These are phyloP conservation scores for Linanthus parryae DNA, from an alignment of 148 eudicot genomes.

Conservation along the genomic window DNA sequence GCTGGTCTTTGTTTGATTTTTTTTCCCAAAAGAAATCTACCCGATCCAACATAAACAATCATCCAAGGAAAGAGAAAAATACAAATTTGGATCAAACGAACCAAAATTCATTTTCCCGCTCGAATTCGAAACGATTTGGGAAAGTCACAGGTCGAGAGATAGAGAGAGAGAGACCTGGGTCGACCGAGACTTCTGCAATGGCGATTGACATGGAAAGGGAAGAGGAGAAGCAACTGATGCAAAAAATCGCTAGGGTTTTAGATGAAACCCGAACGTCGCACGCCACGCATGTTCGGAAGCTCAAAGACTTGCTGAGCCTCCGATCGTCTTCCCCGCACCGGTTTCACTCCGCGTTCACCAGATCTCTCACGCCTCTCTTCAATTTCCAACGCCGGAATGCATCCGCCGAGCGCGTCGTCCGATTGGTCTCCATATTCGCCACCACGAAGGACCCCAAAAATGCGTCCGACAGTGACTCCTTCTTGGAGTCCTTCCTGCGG, in stretches of 20 bases:
- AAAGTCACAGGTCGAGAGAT: neutral
- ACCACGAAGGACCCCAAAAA: conserved; percentile 14
- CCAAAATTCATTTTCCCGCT: conserved; percentile 10
- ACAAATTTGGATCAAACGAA: too few relatives aligned
- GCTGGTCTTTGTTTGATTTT: too few relatives aligned
- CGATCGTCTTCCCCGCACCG: conserved; percentile 20
- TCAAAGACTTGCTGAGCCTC: conserved; percentile 67
- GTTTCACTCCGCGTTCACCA: conserved; percentile 50
- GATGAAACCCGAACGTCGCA: conserved; percentile 54
- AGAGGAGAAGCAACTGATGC: conserved; percentile 19
- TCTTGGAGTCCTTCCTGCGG: conserved; percentile 9
- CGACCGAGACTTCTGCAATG: conserved; percentile 4
- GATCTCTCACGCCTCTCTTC: conserved; percentile 62
- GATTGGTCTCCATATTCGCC: conserved; percentile 60
- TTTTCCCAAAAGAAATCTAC: too few relatives aligned
- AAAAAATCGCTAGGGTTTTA: conserved; percentile 43
- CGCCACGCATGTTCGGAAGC: conserved; percentile 82
- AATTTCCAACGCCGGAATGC: conserved; percentile 52
- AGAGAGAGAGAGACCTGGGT: conserved; percentile 2
- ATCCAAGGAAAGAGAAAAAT: too few relatives aligned
- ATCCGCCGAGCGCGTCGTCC: conserved; percentile 59
- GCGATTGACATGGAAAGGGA: conserved; percentile 14
- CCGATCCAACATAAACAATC: too few relatives aligned
- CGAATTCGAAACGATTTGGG: conserved; percentile 4
- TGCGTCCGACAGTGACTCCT: neutral